Base-by-base conservation (phyloP, 2,329 filamentous ascomycete genomes). In the Cyphellophora europaea region DNA sequence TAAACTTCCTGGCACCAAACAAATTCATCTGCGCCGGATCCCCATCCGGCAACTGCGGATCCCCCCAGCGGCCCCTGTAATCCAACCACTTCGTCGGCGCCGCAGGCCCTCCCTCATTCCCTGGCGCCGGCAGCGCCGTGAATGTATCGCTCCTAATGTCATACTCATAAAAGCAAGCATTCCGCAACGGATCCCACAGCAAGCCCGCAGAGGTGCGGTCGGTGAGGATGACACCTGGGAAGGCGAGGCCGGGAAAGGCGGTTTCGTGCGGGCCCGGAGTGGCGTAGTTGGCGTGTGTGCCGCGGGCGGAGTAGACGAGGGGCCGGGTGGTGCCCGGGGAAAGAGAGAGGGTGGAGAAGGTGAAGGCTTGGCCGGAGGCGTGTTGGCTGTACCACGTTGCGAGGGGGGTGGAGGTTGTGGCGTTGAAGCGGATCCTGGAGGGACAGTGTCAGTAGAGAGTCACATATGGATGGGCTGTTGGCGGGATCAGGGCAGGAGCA, bases 351-450 rank as follows among this genome's bases (percentile, higher is more conserved):
- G 56, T 44, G 8, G 33, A 27, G 49, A 77, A 82, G 2, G 61
- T 66, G 53, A 80, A 81, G 1, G 77, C 77, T 53, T 81, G 62
- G 4, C 78, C 78, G 42, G 67, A 65, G 18, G 63, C 55, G 51
- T 82, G 78, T 49, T 81, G 77, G 34, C 67, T 73, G 49, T 68
- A 80, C 73, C 75, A 82, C 10, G 81, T 52, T 1, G 65, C 60
- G 41, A 66, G 53, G 1, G 77, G 77, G 2, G 48, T 42, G 6
- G 71, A 71, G 35, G 77, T 61, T 4, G 15, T 30, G 11, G 23
- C 19, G 11, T 60, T 33, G 53, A 82, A 82, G 8, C 77, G 74
- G 19, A 82, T 62, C 21, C 21, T 25, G 21, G 21, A 25, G 21
- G n/a, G 21, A 25, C 21, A n/a, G 21, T 25, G n/a, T 25, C n/a